These are phyloP conservation scores for Rickenella mellea DNA, from an alignment of 768 basidiomycete species.

Conservation along the genomic window DNA sequence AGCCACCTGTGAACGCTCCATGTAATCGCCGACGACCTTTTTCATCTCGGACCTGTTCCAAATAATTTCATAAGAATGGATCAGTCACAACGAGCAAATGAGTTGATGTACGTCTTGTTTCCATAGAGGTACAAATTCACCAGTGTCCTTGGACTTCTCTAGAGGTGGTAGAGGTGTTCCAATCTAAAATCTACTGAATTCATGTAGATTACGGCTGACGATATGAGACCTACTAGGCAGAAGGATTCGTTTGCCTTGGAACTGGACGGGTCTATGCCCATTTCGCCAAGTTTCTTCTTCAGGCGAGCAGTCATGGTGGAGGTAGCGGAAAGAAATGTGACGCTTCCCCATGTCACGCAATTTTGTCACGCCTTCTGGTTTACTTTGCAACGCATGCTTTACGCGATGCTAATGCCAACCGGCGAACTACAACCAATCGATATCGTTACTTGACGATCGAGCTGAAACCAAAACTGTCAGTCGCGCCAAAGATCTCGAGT, in stretches of 20 bases:
- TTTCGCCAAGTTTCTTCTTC: constrained; percentile 77
- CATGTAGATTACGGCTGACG: constrained; percentile 6
- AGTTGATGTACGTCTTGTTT: constrained; percentile 74
- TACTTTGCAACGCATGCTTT: too few species aligned
- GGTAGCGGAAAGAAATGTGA: too few species aligned
- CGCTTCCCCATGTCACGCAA: too few species aligned
- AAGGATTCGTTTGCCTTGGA: constrained; percentile 74
- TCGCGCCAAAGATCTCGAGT: too few species aligned
- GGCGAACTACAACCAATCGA: too few species aligned
- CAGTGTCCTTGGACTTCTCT: constrained; percentile 86
- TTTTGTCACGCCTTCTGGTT: too few species aligned
- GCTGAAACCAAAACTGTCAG: too few species aligned
- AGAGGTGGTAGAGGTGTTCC: constrained; percentile 91
- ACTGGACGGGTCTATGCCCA: constrained; percentile 66
- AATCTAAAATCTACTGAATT: constrained; percentile 40
- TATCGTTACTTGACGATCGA: too few species aligned
- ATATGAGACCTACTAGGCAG: constrained; percentile 49
- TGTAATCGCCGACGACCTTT: constrained; percentile 88
- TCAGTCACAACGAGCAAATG: constrained; percentile 11
- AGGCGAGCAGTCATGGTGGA: constrained; percentile 52
- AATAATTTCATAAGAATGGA: constrained; percentile 8
- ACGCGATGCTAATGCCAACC: too few species aligned
- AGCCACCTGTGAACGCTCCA: constrained; percentile 97
- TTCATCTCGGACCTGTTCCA: constrained; percentile 75
- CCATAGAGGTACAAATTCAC: constrained; percentile 96